phyloP scores from a whole-genome alignment of 2,329 filamentous ascomycete genomes.

The Neofusicoccum cordaticola region DNA sequence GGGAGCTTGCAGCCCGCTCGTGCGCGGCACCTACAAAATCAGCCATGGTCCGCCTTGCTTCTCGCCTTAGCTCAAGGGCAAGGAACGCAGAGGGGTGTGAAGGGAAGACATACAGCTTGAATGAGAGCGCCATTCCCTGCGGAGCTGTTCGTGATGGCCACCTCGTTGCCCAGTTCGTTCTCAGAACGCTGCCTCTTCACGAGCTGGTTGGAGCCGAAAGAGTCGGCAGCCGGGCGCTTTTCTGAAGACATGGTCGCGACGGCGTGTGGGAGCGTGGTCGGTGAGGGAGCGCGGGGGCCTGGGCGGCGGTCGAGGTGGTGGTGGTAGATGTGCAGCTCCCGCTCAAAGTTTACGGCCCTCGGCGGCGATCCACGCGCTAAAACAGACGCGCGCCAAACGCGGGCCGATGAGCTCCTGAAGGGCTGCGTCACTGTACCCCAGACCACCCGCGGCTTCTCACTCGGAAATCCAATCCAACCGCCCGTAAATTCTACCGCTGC shows the following conservation, averaged over 20 bases:
- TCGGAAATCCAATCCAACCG: background rate
- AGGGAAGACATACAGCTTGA: slow-evolving; percentile 57
- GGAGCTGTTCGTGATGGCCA: slow-evolving; percentile 57
- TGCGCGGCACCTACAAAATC: slow-evolving; percentile 65
- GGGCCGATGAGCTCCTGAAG: slow-evolving; percentile 12
- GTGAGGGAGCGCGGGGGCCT: background rate
- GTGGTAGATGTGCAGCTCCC: background rate
- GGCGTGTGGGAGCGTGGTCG: background rate
- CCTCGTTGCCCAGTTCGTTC: slow-evolving; percentile 50
- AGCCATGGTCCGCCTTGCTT: slow-evolving; percentile 24
- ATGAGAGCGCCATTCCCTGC: slow-evolving; percentile 62
- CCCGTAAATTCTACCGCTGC: background rate
- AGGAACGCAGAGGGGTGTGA: background rate
- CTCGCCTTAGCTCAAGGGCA: slow-evolving; percentile 24
- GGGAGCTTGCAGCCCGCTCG: slow-evolving; percentile 80
- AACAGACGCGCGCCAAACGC: background rate
- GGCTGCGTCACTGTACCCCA: slow-evolving; percentile 10
- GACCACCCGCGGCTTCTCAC: background rate
- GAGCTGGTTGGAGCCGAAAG: slow-evolving; percentile 74
- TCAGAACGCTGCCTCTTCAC: slow-evolving; percentile 85
- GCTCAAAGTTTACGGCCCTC: slow-evolving; percentile 15
- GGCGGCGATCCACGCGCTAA: slow-evolving; percentile 11
- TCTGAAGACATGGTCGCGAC: slow-evolving; percentile 71
- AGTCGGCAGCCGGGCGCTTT: slow-evolving; percentile 85
- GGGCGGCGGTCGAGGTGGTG: background rate